These are phyloP conservation scores for Perkinsus chesapeaki DNA, from an alignment of 169 alveolate genomes.

Conservation along the genomic window DNA sequence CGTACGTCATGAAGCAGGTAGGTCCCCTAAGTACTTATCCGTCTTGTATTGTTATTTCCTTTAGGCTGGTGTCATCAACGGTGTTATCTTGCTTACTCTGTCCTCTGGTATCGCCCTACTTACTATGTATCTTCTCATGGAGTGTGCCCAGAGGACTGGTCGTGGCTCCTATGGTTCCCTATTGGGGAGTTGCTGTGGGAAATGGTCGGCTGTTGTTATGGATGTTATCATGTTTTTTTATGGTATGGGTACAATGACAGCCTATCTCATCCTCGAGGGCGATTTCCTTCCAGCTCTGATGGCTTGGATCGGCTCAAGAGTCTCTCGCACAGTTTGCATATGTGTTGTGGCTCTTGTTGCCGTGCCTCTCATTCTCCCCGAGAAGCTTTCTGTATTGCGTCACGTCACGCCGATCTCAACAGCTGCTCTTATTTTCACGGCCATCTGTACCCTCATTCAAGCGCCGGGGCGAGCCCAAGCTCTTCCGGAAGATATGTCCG, in stretches of 20 bases:
- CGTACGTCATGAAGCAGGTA: not conserved
- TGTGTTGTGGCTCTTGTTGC: not conserved
- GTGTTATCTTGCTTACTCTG: not conserved
- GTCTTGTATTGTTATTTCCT: not conserved
- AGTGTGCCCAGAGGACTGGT: not conserved
- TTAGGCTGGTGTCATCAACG: not conserved
- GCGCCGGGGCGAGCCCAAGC: not conserved
- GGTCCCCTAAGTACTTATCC: not conserved
- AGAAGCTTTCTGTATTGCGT: not conserved
- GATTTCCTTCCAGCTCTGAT: not conserved
- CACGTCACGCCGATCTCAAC: not conserved
- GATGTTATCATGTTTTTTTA: not conserved
- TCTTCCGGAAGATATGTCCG: not conserved
- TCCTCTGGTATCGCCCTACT: not conserved
- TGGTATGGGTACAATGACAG: not conserved
- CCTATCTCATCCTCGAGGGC: not conserved
- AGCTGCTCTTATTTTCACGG: not conserved
- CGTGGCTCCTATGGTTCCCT: not conserved
- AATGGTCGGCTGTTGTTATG: not conserved
- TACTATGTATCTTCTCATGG: not conserved
- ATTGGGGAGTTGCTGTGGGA: not conserved
- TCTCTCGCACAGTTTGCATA: not conserved
- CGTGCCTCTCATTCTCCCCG: not conserved
- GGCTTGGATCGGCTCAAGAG: not conserved
- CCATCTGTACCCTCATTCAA: not conserved